Evolutionary conservation across 768 basidiomycete species (phyloP), one percentile per base, ranked within the genome.

Genomic region (Asterophora parasitica): DNA sequence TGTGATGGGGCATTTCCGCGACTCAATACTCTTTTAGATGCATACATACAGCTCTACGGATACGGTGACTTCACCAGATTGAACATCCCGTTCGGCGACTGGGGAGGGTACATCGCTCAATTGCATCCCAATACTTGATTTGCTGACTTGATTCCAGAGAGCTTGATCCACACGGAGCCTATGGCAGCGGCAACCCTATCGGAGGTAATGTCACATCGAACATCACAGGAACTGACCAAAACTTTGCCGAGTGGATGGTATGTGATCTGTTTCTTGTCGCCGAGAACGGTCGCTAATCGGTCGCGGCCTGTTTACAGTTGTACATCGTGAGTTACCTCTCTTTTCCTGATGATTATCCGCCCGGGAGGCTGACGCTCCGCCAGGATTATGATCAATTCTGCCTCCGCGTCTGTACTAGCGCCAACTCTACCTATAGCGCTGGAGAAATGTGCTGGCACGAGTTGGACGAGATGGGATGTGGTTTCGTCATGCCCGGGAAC

Each of bases 401-500:
- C 50, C 27, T 75, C 40, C 68, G 72, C 19, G 66, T 71, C 4
- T 75, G 72, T 56, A 72, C 68, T 0, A 66, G 65, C 42, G 70
- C 70, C 36, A 74, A 75, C 54, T 56, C 65, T n/a, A 74, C 73
- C 0, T 75, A 72, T 55, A 63, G 58, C 34, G 65, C 72, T 4
- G 67, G 64, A 0, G 55, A 55, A 36, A 75, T 75, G 73, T 75
- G 72, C 50, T 68, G 67, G 67, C 73, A 75, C 51, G 66, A 74
- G 50, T 65, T 75, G 17, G 73, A 75, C 47, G 65, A 68, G 38
- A 69, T 73, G 65, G 72, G 73, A 16, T 75, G 73, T 46, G 56
- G 63, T 26, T 74, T 71, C 44, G 72, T 73, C 28, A 74, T 75
- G 73, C 73, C 73, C 7, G 72, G 72, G 13, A 71, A 72, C 46